Conservation (phyloP, 495 filamentous ascomycete species). For the Melanomma pulvis-pyrius region DNA sequence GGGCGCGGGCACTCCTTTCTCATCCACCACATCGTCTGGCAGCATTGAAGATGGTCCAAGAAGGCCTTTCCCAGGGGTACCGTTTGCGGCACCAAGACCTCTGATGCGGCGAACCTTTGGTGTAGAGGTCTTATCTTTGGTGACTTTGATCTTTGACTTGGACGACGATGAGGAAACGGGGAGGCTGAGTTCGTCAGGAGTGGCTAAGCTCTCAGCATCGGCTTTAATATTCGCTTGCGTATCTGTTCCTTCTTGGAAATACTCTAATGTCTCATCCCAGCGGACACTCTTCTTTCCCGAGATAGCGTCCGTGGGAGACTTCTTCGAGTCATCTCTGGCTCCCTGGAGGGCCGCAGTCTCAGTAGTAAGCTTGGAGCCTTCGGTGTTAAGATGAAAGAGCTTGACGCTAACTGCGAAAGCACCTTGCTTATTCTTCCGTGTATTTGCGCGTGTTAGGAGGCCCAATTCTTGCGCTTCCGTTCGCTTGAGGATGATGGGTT, state of each 20-base stretch:
- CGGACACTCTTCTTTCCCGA: slow-evolving; percentile 30
- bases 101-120: slow-evolving; percentile 22
- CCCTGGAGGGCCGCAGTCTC: neutral
- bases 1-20: slow-evolving; percentile 8
- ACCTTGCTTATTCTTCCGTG: slow-evolving; percentile 60
- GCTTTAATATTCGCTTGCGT: neutral
- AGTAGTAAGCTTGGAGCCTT: slow-evolving; percentile 4
- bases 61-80: slow-evolving; percentile 39
- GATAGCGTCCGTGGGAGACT: neutral
- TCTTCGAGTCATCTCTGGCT: neutral
- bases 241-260: slow-evolving; percentile 33
- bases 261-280: slow-evolving; percentile 33
- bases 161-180: slow-evolving; percentile 6
- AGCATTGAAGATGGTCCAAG: slow-evolving; percentile 27
- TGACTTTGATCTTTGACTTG: slow-evolving; percentile 13
- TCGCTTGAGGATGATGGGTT: slow-evolving; percentile 59
- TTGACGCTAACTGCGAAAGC: slow-evolving; percentile 52
- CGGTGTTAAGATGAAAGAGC: slow-evolving; percentile 50
- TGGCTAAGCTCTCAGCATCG: slow-evolving; percentile 17
- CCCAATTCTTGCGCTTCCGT: slow-evolving; percentile 63
- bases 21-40: slow-evolving; percentile 25
- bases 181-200: slow-evolving; percentile 26
- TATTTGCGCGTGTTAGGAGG: slow-evolving; percentile 58
- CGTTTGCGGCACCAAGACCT: slow-evolving; percentile 34
- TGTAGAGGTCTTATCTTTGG: slow-evolving; percentile 31